Evolutionary conservation across 2,329 filamentous ascomycete species (phyloP).

Genomic region (Chaetomiaceae sp.): DNA sequence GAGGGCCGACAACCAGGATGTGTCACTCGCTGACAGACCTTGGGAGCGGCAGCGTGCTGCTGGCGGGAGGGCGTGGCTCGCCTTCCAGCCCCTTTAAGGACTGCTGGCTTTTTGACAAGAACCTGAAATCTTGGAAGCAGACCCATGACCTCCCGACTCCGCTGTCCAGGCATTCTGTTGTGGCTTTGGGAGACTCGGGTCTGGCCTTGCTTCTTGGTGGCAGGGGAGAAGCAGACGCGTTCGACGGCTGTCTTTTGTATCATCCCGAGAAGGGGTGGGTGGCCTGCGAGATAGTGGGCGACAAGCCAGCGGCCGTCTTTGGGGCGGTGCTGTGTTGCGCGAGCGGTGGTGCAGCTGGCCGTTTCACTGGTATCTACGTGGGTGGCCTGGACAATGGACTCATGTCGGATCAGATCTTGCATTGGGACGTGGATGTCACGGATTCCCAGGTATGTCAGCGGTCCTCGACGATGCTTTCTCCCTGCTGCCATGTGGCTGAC

Average conservation of each 20-base stretch:
- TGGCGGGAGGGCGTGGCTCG: conserved; percentile 75
- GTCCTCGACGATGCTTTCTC: too few species aligned
- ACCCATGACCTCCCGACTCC: conserved; percentile 62
- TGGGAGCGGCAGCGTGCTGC: conserved; percentile 51
- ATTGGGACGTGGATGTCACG: conserved; percentile 54
- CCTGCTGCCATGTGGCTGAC: neutral
- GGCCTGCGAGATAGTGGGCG: conserved; percentile 36
- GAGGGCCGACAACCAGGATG: conserved; percentile 50
- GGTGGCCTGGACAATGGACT: conserved; percentile 68
- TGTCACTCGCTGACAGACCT: conserved; percentile 73
- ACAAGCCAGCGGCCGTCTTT: conserved; percentile 38
- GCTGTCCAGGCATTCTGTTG: conserved; percentile 69
- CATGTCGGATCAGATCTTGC: conserved; percentile 58
- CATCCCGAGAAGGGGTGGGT: conserved; percentile 44
- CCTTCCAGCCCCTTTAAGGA: conserved; percentile 64
- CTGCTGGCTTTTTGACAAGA: conserved; percentile 67
- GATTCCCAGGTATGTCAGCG: conserved; percentile 36
- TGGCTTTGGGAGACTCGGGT: conserved; percentile 44
- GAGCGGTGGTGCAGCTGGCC: conserved; percentile 19
- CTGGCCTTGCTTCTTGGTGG: conserved; percentile 59
- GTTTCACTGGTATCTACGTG: conserved; percentile 56
- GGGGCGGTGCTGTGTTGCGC: conserved; percentile 37
- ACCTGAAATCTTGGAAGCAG: conserved; percentile 53
- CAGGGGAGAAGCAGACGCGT: conserved; percentile 46
- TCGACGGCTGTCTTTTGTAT: conserved; percentile 52